phyloP scores from a whole-genome alignment of 2,329 filamentous ascomycete genomes.

The Alternaria alternata region DNA sequence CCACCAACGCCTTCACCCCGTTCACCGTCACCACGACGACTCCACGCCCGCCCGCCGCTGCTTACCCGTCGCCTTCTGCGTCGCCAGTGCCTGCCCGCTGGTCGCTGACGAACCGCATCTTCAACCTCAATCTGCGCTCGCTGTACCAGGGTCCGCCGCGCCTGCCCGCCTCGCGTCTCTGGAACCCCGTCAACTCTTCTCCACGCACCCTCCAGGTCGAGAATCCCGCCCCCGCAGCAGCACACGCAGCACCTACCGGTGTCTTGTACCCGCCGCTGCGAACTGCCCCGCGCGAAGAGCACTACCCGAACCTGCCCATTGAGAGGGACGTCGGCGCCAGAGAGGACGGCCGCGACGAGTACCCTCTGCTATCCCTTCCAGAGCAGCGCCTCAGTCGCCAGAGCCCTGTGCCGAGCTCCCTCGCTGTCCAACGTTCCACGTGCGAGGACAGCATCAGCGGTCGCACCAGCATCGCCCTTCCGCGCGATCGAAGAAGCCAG shows the following conservation, averaged over 20 bases:
- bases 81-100: slow-evolving; percentile 46
- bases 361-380: slow-evolving; percentile 65
- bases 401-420: slow-evolving; percentile 50
- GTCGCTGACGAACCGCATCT: slow-evolving; percentile 54
- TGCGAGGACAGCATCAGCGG: slow-evolving; percentile 49
- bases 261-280: not conserved
- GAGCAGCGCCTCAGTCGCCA: slow-evolving; percentile 64
- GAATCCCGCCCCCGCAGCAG: slow-evolving; percentile 48
- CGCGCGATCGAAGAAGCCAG: slow-evolving; percentile 47
- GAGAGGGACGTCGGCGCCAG: slow-evolving; percentile 34
- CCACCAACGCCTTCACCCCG: slow-evolving; percentile 13
- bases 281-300: slow-evolving; percentile 11
- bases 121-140: slow-evolving; percentile 45
- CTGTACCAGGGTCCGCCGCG: slow-evolving; percentile 41
- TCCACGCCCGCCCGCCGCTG: slow-evolving; percentile 38
- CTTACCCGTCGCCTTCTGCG: slow-evolving; percentile 36
- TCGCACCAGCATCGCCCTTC: slow-evolving; percentile 63
- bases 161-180: slow-evolving; percentile 61
- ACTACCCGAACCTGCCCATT: slow-evolving; percentile 55
- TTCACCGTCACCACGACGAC: slow-evolving; percentile 34
- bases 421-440: slow-evolving; percentile 49
- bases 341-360: slow-evolving; percentile 57
- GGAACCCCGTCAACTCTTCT: slow-evolving; percentile 69
- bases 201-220: slow-evolving; percentile 56
- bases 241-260: slow-evolving; percentile 17